Evolutionary conservation across 345 rosid genomes (phyloP), one percentile per base, ranked within the genome.

Genomic region (Hevea brasiliensis): DNA sequence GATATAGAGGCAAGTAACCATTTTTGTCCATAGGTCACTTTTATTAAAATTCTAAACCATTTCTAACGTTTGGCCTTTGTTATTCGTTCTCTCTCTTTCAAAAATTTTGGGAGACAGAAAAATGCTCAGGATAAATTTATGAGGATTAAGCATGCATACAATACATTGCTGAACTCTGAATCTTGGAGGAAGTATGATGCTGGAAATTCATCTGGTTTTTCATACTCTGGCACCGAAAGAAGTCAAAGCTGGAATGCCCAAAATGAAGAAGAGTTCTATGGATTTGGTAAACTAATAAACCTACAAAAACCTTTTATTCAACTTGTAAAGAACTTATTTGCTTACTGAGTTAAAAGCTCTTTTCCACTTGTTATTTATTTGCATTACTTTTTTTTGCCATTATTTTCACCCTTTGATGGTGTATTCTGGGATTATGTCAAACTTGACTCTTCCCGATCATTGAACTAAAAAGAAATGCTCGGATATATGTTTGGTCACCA

Each of bases 201-300:
- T 66, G 89, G 87, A 72, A 81, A 77, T 1, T 62, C 87, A 48
- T 89, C 98, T 65, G 89, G 85, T 77, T 89, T 81, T 83, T 85
- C 92, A 0, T 85, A 85, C 80, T 72, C 92, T 0, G 68, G 87
- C 29, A 51, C 84, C 60, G 87, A 83, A 84, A 80, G 78, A 72
- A 81, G 72, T 78, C 77, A 72, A 65, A 80, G 72, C 66, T 60
- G 74, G 32, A 74, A 69, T 32, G 67, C 70, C 8, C 78, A 77
- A 77, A 84, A 81, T 26, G 93, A 89, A 75, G 92, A 93, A 78
- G 92, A 89, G 68, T 94, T 94, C 76, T 94, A n/a, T n/a, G 98
- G 98, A 82, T 79, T 94, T 65, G 98, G 98, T 92, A 92, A 87
- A 21, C 40, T 62, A 54, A 24, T 41, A 74, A 27, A 61, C 68